A percentile compares a stretch with the other conserved stretches of the same genome.
Conservation (phyloP, 179 eudicot species). For the Camellia oleifera region DNA sequence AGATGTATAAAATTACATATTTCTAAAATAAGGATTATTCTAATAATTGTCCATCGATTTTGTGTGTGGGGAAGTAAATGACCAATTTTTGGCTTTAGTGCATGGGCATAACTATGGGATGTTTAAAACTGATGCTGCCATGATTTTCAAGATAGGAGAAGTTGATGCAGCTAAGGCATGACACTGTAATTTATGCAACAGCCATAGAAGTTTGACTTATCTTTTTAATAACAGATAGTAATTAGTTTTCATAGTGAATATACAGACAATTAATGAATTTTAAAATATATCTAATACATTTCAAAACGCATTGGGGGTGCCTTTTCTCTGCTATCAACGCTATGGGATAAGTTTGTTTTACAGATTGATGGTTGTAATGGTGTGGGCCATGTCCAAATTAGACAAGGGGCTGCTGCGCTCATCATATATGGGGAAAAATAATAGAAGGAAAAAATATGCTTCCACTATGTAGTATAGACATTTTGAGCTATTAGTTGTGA, state of each 20-base stretch:
- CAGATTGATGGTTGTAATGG: background rate
- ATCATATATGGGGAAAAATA: background rate
- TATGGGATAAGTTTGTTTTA: background rate
- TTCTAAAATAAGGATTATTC: background rate
- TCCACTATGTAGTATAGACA: background rate
- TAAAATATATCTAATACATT: too few species aligned
- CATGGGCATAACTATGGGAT: background rate
- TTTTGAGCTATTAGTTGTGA: conserved; percentile 3
- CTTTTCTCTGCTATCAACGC: background rate
- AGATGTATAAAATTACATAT: background rate
- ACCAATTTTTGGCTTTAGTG: background rate
- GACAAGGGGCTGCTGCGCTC: background rate
- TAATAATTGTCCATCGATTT: too few species aligned
- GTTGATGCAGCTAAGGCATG: background rate
- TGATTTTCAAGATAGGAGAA: background rate
- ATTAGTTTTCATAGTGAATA: background rate
- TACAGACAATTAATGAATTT: too few species aligned
- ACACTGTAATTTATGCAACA: background rate
- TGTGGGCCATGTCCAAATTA: background rate
- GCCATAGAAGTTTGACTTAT: background rate
- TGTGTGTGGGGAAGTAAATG: background rate
- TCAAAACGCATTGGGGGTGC: background rate
- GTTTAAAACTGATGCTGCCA: background rate
- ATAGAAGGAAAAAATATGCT: background rate
- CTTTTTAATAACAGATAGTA: background rate